Conservation (phyloP, 345 rosid genomes). For the Brassica juncea region DNA sequence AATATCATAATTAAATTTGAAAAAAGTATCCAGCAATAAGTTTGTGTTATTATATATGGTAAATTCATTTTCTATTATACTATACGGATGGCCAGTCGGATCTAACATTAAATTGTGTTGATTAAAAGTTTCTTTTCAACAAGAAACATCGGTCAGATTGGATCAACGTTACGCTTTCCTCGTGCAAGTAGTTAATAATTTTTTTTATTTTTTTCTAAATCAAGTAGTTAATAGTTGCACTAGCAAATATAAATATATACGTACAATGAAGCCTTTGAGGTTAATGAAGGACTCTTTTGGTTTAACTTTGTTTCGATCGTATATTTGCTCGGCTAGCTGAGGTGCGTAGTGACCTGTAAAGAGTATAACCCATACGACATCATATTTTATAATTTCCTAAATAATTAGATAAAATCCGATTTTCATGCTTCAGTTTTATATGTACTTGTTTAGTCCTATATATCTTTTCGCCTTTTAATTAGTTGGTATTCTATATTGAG, state of each 20-base stretch:
- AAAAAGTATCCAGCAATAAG: neutral
- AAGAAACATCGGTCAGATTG: slow-evolving; percentile 5
- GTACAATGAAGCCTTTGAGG: slow-evolving; percentile 50
- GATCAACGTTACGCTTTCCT: slow-evolving; percentile 8
- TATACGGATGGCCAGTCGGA: neutral
- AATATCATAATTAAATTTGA: neutral
- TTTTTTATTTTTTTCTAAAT: no score
- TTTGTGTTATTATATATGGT: neutral
- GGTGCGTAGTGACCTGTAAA: slow-evolving; percentile 64
- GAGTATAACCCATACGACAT: slow-evolving; percentile 13
- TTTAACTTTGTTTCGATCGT: slow-evolving; percentile 49
- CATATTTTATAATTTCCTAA: neutral
- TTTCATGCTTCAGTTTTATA: slow-evolving; percentile 2
- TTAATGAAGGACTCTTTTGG: slow-evolving; percentile 42
- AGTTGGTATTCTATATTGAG: neutral
- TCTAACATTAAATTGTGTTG: neutral
- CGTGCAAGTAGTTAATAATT: neutral
- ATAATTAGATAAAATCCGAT: neutral
- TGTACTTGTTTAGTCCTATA: neutral
- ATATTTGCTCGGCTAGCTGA: slow-evolving; percentile 62
- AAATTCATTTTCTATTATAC: neutral
- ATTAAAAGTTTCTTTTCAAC: neutral
- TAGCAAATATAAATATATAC: neutral
- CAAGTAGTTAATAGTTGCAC: neutral
- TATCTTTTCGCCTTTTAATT: neutral